Percentiles rank a stretch among this genome's conserved stretches.
phyloP scores from a whole-genome alignment of 495 filamentous ascomycete genomes.

The Parachaetomium inaequale region DNA sequence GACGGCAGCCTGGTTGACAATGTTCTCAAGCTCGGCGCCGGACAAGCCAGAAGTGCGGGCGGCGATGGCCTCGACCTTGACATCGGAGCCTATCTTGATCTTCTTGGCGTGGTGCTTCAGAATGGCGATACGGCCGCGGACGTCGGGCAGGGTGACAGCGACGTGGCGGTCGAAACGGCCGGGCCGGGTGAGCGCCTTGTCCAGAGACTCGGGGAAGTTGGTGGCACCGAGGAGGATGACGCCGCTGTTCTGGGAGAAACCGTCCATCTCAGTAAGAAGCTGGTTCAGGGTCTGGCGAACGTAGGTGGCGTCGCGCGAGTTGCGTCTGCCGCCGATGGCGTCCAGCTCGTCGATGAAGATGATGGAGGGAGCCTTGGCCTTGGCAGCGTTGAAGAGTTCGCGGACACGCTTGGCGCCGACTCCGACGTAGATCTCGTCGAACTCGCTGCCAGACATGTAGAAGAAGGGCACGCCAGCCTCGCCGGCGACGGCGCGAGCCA shows the following conservation, averaged over 20 bases:
- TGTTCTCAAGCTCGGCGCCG: conserved; percentile 90
- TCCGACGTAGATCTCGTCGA: conserved; percentile 97
- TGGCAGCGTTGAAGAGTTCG: conserved; percentile 86
- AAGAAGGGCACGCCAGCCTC: conserved; percentile 98
- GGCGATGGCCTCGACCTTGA: conserved; percentile 78
- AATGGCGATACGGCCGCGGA: conserved; percentile 90
- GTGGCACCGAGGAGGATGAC: conserved; percentile 95
- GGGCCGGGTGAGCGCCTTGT: conserved; percentile 90
- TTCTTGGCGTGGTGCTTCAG: conserved; percentile 88
- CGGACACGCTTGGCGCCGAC: conserved; percentile 97
- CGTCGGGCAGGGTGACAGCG: conserved; percentile 82
- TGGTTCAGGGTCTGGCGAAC: conserved; percentile 97
- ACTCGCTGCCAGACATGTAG: conserved; percentile 99
- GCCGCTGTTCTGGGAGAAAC: conserved; percentile 88
- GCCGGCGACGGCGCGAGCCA: conserved; percentile 92
- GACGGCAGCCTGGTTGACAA: conserved; percentile 94
- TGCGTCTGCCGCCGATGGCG: conserved; percentile 90
- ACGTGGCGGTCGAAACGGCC: conserved; percentile 95
- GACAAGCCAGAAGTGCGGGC: conserved; percentile 87
- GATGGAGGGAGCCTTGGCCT: conserved; percentile 87
- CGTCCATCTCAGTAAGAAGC: conserved; percentile 94
- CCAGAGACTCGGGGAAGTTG: conserved; percentile 89
- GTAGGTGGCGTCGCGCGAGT: conserved; percentile 91
- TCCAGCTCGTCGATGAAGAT: conserved; percentile 98
- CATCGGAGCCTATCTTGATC: conserved; percentile 70